phyloP scores from a whole-genome alignment of 2,329 filamentous ascomycete species.

The Fusarium acutatum region DNA sequence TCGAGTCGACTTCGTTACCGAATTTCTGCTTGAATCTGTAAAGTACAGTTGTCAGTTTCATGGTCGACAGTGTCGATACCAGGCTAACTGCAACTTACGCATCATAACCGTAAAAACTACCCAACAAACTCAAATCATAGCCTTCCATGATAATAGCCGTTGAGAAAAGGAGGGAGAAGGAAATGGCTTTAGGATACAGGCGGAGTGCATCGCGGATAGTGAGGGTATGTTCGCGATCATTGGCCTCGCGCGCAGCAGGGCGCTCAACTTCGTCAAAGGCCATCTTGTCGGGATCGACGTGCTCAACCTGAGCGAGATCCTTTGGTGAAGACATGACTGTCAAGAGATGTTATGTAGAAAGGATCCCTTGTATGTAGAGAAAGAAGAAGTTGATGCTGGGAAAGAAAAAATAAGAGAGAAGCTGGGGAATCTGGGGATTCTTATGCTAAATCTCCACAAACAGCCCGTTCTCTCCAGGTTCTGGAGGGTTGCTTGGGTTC shows the following conservation, averaged over 20 bases:
- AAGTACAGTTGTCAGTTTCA: conserved; percentile 32
- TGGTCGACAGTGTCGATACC: neutral
- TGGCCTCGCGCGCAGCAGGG: conserved; percentile 10
- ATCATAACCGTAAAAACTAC: conserved; percentile 37
- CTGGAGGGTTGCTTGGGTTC: neutral
- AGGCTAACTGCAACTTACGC: conserved; percentile 45
- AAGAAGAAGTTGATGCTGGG: neutral
- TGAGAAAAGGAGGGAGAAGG: conserved; percentile 50
- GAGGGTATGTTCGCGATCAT: conserved; percentile 43
- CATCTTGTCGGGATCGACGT: conserved; percentile 10
- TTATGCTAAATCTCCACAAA: conserved; percentile 20
- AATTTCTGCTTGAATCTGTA: conserved; percentile 16
- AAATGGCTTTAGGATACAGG: conserved; percentile 49
- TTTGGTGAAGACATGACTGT: conserved; percentile 6
- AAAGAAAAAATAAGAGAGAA: neutral
- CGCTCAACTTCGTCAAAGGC: conserved; percentile 2
- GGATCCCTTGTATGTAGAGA: neutral
- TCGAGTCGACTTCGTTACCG: conserved; percentile 13
- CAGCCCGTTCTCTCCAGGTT: conserved; percentile 4
- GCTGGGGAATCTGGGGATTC: conserved; percentile 12
- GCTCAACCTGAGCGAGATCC: conserved; percentile 15
- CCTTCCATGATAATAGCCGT: conserved; percentile 51
- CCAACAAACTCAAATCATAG: conserved; percentile 42
- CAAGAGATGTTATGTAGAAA: neutral
- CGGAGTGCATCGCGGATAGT: conserved; percentile 47